Percentiles rank a stretch among this genome's conserved stretches.
Evolutionary conservation across 2,329 filamentous ascomycete genomes (phyloP).

Genomic region (Albifimbria verrucaria): DNA sequence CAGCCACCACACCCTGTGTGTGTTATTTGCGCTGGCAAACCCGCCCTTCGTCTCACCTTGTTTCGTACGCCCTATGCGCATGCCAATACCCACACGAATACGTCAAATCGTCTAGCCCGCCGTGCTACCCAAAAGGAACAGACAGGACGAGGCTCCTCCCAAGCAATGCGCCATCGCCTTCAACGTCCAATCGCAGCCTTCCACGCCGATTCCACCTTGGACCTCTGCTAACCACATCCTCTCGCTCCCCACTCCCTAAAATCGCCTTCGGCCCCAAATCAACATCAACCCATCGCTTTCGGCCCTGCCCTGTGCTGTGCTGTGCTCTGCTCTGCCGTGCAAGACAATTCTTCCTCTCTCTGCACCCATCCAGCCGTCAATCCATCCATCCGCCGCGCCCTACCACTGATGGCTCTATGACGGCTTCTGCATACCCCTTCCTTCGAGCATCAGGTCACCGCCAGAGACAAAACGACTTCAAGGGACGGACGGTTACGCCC

Average conservation of each 20-base stretch:
- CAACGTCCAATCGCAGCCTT: slow-evolving; percentile 25
- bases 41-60: slow-evolving; percentile 2
- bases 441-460: too few species aligned
- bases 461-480: too few species aligned
- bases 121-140: slow-evolving; percentile 2
- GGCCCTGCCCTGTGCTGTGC: background rate
- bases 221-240: slow-evolving; percentile 17
- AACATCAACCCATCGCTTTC: background rate
- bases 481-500: too few species aligned
- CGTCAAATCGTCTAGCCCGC: slow-evolving; percentile 12
- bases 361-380: background rate
- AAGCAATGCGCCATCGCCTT: slow-evolving; percentile 12
- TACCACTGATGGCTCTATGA: background rate
- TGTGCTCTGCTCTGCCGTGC: background rate
- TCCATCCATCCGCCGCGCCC: background rate
- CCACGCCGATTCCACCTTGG: slow-evolving; percentile 25
- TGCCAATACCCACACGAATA: background rate
- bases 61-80: background rate
- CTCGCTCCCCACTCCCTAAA: slow-evolving; percentile 16
- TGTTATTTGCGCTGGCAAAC: slow-evolving; percentile 19
- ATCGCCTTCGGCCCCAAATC: slow-evolving; percentile 16
- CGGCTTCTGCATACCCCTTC: too few species aligned
- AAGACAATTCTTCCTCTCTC: background rate
- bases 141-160: background rate
- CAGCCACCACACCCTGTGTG: too few species aligned